Base-by-base conservation (phyloP, 441 rosid species). In the Macaranga tanarius region DNA sequence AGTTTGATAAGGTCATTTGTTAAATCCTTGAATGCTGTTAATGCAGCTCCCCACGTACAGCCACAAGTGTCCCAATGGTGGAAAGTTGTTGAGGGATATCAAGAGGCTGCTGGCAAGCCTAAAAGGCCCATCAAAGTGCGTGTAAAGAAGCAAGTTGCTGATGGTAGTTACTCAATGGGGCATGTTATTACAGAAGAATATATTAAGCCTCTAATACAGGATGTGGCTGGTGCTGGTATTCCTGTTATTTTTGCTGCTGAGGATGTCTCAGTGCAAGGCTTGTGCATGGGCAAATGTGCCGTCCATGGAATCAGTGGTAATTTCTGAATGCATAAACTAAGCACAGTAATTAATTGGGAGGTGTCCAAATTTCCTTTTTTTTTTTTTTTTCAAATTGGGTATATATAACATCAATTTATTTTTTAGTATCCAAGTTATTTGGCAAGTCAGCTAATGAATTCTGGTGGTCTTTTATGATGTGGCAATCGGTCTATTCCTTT, bases 41-140 rank as follows among this genome's bases (percentile, higher is more conserved):
- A 77, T 19, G 77, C 19, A 26, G 72, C 62, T 22, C 70, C 73
- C 62, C 77, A 78, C 69, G 64, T 73, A 25, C 71, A 81, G 23
- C 92, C 92, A 0, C 83, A 82, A 22, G 92, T 90, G 38, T 74
- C 85, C 0, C 17, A 77, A 0, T 92, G 95, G 95, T 92, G 97
- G 97, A 48, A 62, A 2, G 64, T 86, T 19, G 82, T 90, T 11
- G 92, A 85, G 84, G 80, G 84, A 75, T 92, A 83, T 77, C 89
- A 82, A n/a, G 34, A 70, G 11, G 70, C 68, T 25, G 73, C 73
- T 56, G 73, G 62, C 19, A 54, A 58, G 44, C 63, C 73, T 72
- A 81, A 0, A 55, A 75, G 26, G n/a, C 80, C 57, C 23, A 85
- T 86, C 70, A 67, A 19, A 0, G 87, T 89, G 1, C 80, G 64